Evolutionary conservation across 805 yeast genomes (phyloP), one percentile per base, ranked within the genome.

Genomic region (Jamesozyma jinghongensis): DNA sequence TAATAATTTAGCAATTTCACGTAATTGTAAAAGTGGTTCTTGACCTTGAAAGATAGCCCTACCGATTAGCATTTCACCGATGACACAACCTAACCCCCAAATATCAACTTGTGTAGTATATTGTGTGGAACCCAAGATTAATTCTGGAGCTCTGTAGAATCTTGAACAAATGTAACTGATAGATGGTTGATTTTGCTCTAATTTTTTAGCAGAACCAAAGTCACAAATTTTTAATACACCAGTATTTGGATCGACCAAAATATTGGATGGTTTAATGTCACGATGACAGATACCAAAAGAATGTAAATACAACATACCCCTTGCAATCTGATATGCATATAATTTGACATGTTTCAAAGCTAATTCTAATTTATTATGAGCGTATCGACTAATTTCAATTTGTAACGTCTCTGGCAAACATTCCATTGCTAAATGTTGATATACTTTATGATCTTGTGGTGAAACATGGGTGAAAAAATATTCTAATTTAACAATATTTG

Each of bases 21-120:
- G 80, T 47, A 92, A 69, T 63, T 92, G 98, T 47, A 85, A 72
- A 57, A 81, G 74, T 38, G 95, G 95, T 45, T 84, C 81, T 52
- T 79, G 85, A 35, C 98, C 97, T 63, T 88, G 95, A 67, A 92
- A 92, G n/a, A 92, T 77, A 1, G 97, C 95, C 57, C 77, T 80
- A 13, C 97, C 97, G 47, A 87, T 73, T 42, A 82, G 71, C 85
- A 92, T 80, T 64, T 92, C 98, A 12, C 97, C 96, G 45, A 92
- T 67, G 28, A 92, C 95, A 67, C 98, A 90, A 1, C 97, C 99
- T 44, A 90, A 69, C 14, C 97, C 95, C 99, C 99, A 92, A 54
- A 88, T 82, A 62, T 92, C 99, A 44, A 92, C 90, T 56, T 87
- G 85, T 3, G 94, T 81, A 3, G 94, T 77, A 61, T 92, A 92